Base-by-base conservation (phyloP, 2,329 filamentous ascomycete genomes). In the Orbilia blumenaviensis region DNA sequence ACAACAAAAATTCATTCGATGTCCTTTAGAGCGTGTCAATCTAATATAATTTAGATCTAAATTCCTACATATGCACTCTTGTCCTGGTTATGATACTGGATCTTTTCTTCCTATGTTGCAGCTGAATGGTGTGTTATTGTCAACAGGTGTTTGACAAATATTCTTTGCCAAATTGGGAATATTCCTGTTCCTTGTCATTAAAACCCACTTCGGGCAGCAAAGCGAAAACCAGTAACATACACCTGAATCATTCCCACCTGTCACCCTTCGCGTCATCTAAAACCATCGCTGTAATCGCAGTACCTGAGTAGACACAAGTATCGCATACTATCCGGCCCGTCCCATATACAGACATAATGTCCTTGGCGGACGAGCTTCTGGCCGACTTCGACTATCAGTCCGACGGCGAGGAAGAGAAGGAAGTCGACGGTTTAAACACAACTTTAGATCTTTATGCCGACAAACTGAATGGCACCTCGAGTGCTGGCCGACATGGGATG, bases 371-470 rank as follows among this genome's bases (percentile, higher is more conserved):
- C 81, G 94, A 98, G 82, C 88, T 99, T 9, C 87, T 98, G 80
- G 92, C 95, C 81, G 93, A 96, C 82, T 95, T 96, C 78, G 93
- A 93, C 80, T 92, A 96, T 81, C 92, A 90, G 61, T 92, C 92
- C 62, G 92, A 95, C 80, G 88, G 87, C 38, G 90, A 90, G 77
- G 88, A 89, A 36, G 85, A 88, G 32, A 85, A 87, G 52, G 85
- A 88, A 69, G 81, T 84, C 27, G 80, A 78, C 84, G 86, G 78
- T 80, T 82, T 36, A 80, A 83, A 73, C 83, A 85, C 42, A 83
- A 84, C 61, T 83, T 84, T 29, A 81, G 84, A 16, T 82, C 83
- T 66, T 78, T 82, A 60, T 81, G 81, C 79, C 80, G 78, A 67
- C 80, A 74, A 62, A 58, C 71, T 78, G 79, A 84, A 78, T 78